phyloP scores from a whole-genome alignment of 2,329 filamentous ascomycete genomes.

The Achaetomium macrosporum region DNA sequence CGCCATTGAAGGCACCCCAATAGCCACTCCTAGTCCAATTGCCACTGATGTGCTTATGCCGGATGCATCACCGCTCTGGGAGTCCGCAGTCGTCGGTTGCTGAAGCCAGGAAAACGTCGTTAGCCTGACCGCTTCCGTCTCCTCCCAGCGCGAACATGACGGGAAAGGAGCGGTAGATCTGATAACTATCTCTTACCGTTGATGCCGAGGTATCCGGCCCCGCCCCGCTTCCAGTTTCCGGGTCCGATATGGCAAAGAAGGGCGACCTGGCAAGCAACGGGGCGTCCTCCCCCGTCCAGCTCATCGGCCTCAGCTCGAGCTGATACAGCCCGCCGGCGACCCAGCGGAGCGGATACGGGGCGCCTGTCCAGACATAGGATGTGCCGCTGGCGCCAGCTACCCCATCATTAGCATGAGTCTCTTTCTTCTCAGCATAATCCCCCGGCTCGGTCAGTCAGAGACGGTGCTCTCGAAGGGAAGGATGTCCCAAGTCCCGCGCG shows the following conservation, averaged over 20 bases:
- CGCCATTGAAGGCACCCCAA: slow-evolving; percentile 22
- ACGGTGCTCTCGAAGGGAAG: too few species aligned
- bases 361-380: slow-evolving; percentile 21
- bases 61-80: slow-evolving; percentile 1
- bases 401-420: slow-evolving; percentile 2
- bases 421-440: neutral
- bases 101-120: neutral
- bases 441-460: too few species aligned
- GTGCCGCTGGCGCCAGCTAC: slow-evolving; percentile 17
- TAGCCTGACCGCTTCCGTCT: neutral
- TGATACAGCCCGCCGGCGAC: slow-evolving; percentile 25
- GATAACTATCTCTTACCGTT: slow-evolving; percentile 6
- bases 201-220: neutral
- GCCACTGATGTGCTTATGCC: slow-evolving; percentile 21
- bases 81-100: slow-evolving; percentile 3
- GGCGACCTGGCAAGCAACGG: slow-evolving; percentile 24
- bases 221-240: neutral
- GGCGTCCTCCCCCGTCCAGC: slow-evolving; percentile 8
- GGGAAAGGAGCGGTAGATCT: neutral
- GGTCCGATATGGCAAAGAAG: slow-evolving; percentile 20
- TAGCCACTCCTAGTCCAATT: slow-evolving; percentile 25
- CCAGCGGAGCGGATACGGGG: slow-evolving; percentile 26
- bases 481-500: too few species aligned
- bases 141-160: neutral
- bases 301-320: slow-evolving; percentile 23